Evolutionary conservation across 176 grass and related monocot genomes (phyloP), one percentile per base, ranked within the genome.

Genomic region (Microstegium vimineum): DNA sequence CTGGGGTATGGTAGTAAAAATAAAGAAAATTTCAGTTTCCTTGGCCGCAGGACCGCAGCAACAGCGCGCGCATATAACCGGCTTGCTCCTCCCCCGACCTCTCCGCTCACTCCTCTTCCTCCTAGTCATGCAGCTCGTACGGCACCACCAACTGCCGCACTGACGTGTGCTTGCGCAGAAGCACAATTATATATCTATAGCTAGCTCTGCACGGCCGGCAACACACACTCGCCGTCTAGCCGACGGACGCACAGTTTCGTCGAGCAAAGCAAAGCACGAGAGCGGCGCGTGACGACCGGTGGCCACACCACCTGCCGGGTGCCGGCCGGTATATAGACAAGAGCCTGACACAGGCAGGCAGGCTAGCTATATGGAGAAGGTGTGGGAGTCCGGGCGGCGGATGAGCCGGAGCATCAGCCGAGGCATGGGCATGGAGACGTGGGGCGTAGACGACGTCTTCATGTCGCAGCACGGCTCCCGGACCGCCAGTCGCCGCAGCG

Each of bases 401-500:
- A 75, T 90, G 74, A 95, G 95, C 89, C 76, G 79, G 74, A 90
- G 90, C 88, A 85, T 99, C 52, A 35, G 92, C 1, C 78, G 95
- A 7, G 91, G 92, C 6, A 90, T 98, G 92, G 87, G 92, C n/a
- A 87, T 94, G 82, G 95, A 90, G 5, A 69, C 63, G 6, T 99
- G 96, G 96, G 96, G 96, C 8, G 83, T 93, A 22, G 96, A 95
- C 82, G 93, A 99, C 49, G 91, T 71, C 6, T 99, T 99, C 84
- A 33, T 80, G 66, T 78, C 84, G 45, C 69, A 41, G 12, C 73
- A 69, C 4, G 11, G 8, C 66, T 22, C 49, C 47, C 77, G 47
- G 1, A 17, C 5, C 17, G 1, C 78, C 47, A 27, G 83, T 15
- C 0, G 74, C 47, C 30, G 77, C 7, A 1, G 66, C 8, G 12